Base-by-base conservation (phyloP, 2,329 filamentous ascomycete genomes). In the Fusarium sp. region DNA sequence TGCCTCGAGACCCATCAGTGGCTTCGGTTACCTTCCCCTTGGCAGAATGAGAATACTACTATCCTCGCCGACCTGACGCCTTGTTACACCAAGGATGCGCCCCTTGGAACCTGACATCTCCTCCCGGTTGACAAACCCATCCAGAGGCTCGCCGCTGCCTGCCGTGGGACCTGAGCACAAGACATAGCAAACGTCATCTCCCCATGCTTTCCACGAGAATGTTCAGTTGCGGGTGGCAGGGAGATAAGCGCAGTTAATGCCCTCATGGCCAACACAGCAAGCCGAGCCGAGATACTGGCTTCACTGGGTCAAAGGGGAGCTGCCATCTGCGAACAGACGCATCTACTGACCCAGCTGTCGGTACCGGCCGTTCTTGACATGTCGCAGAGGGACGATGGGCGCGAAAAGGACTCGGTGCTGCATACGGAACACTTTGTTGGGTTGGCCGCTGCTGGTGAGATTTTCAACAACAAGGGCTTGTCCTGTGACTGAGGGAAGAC, bases 111-210 rank as follows among this genome's bases (percentile, higher is more conserved):
- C 60, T 38, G 20, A 22, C 63, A 57, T 61, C 62, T 38, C 66
- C 56, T 37, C 56, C 57, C 22, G 45, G 27, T 66, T 65, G 54
- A 61, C 40, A 67, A 47, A 57, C 67, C 54, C 35, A 27, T 62
- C 20, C 18, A 34, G 29, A 75, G 67, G 67, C 62, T 67, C 38
- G 47, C 64, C 42, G 59, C 74, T 76, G 66, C 60, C 67, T 74
- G 65, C 52, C 54, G 72, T 78, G 64, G 59, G 59, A 78, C 76
- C 71, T 27, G 34, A 35, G 35, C 42, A 64, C 59, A 24, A 67
- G 57, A 64, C 35, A 56, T 62, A 42, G 57, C 62, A 62, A 62
- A 60, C 59, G 40, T 52, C 31, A 50, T 57, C 34, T 20, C 63
- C 29, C 31, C 42, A 45, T 38, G 31, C 34, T 31, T 16, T 45